Base-by-base conservation (phyloP, 2,329 filamentous ascomycete species). In the Aspergillus piperis region DNA sequence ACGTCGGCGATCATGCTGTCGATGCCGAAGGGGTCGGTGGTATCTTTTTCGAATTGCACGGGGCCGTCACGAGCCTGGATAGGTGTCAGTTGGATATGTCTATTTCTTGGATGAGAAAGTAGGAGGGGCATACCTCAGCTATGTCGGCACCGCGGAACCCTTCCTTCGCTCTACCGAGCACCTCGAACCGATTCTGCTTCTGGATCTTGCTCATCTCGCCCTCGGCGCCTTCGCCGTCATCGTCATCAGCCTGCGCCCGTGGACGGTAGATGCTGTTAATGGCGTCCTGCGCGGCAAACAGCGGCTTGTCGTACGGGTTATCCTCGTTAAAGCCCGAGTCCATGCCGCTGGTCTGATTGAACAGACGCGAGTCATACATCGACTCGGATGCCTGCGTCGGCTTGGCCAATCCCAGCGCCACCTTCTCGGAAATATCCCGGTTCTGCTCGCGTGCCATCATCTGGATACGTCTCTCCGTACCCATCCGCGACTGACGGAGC, bases 361-460 rank as follows among this genome's bases (percentile, higher is more conserved):
- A 99, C 30, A 99, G 80, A 42, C 95, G 85, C 2, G 92, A 96
- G 79, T 99, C 95, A 80, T 96, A 99, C 95, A 98, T 98, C 23
- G 90, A 88, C 76, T 99, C 95, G 58, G 89, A 89, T 54, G 88
- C 90, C 73, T 95, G 90, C 3, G 95, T 97, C 2, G 95, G 95
- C 77, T 98, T 99, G 5, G 95, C 95, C 52, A 98, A 80, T 3
- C 95, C 95, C 5, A 99, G 84, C 1, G 95, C 95, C 36, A 99
- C 91, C 81, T 97, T 98, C 74, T 99, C 95, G 1, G 91, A 95
- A 53, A 99, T 96, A 75, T 99, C 95, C 67, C 95, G 91, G 74
- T 96, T 93, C 75, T 98, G 94, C 76, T 98, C 94, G 23, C 93
- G 87, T 0, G 94, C 94, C 84, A 98, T 90, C 78, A 96, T 89